Conservation (phyloP, 73 alveolate genomes). For the Uronychia setigera region DNA sequence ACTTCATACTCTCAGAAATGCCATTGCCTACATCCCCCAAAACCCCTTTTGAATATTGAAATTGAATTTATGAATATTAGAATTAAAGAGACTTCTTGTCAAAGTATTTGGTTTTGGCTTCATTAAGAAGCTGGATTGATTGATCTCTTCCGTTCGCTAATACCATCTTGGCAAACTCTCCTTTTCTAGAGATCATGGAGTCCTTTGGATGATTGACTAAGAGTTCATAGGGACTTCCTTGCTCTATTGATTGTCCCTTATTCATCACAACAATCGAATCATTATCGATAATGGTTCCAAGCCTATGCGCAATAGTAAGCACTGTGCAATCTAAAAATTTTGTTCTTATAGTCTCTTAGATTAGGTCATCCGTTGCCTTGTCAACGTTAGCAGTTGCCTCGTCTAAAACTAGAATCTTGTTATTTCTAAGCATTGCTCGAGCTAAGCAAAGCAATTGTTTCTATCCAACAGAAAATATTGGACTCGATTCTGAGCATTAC, state of each 20-base stretch:
- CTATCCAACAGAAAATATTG: constrained; percentile 66
- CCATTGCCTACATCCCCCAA: too few species aligned
- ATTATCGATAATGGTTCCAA: neutral
- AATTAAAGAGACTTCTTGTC: too few species aligned
- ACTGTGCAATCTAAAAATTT: neutral
- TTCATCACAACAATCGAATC: neutral
- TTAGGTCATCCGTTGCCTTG: neutral
- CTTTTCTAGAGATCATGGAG: too few species aligned
- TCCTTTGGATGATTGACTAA: too few species aligned
- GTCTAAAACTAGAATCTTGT: constrained; percentile 1
- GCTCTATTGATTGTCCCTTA: neutral
- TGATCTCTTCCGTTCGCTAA: neutral
- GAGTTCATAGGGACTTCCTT: too few species aligned
- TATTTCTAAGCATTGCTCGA: constrained; percentile 71
- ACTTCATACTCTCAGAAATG: too few species aligned
- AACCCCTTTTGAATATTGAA: too few species aligned
- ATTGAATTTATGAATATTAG: too few species aligned
- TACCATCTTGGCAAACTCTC: neutral
- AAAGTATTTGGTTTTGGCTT: too few species aligned
- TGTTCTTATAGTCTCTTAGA: neutral
- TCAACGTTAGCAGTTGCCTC: constrained; percentile 10
- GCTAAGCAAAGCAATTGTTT: constrained; percentile 89
- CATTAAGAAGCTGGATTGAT: too few species aligned
- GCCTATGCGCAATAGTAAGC: constrained; percentile 6
- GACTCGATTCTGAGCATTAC: neutral